Base-by-base conservation (phyloP, 352 stramenopile genomes). In the Hyaloperonospora brassicae region DNA sequence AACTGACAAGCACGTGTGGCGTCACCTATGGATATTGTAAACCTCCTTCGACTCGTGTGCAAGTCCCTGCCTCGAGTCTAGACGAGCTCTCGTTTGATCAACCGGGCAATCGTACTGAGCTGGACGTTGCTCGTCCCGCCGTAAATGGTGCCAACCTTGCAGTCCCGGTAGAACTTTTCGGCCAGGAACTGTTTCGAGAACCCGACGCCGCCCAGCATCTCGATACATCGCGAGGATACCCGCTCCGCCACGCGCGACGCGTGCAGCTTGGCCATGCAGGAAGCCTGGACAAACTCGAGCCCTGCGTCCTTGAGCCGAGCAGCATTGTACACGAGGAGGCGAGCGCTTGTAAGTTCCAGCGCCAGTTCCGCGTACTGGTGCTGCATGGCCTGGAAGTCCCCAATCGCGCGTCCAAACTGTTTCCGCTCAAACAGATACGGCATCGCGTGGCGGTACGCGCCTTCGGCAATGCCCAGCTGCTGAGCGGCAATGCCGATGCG, bases 131-230 rank as follows among this genome's bases (percentile, higher is more conserved):
- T 95, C 11, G 90, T 98, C 21, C 93, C 93, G 65, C 97, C 93
- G 70, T 98, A 98, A 57, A 98, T 98, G 21, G 79, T 85, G 31
- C 90, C 89, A 50, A 98, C 93, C 69, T 97, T 97, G 70, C 86
- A 96, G 76, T 98, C 93, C 57, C 93, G 77, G 71, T 88, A 98
- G 59, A 96, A 97, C 60, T 97, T 97, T 62, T 98, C 92, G 5
- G 84, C 87, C 45, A 95, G 57, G 24, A 95, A 68, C 36, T 95
- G 79, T 59, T 93, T 87, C 7, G 86, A 96, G 62, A 97, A 97
- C 7, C 91, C 93, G 25, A 98, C 76, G 17, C 91, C 91, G 31
- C 93, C 93, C 10, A 97, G 57, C 64, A 91, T 76, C 66, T 98
- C 88, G 40, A 98, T 97, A 54, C 78, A 93, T 66, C 95, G 93